A percentile compares a stretch with the other conserved stretches of the same genome.
phyloP scores from a whole-genome alignment of 805 yeast genomes.

The Myxozyma lipomycoides region DNA sequence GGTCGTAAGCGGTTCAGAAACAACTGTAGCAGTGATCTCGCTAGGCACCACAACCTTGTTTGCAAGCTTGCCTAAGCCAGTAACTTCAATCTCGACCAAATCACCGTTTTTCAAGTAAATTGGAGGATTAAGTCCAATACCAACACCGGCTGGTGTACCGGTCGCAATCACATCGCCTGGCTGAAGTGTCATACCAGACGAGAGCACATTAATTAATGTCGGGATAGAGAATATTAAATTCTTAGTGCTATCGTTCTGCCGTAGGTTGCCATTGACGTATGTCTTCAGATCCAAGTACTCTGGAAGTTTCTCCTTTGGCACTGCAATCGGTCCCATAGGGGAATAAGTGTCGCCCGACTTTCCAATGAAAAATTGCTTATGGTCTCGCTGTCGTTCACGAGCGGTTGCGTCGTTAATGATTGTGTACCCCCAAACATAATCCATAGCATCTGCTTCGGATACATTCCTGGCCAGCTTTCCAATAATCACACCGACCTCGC shows the following conservation, averaged over 20 bases:
- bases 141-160: conserved; percentile 56
- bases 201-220: conserved; percentile 44
- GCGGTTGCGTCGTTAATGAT: conserved; percentile 55
- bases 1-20: not conserved
- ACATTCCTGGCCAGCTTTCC: conserved; percentile 47
- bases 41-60: conserved; percentile 5
- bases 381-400: conserved; percentile 37
- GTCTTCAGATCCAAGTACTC: conserved; percentile 40
- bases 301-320: conserved; percentile 30
- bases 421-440: conserved; percentile 49
- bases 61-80: conserved; percentile 16
- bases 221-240: conserved; percentile 49
- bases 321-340: conserved; percentile 24
- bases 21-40: not conserved
- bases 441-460: conserved; percentile 42
- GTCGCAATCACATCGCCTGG: conserved; percentile 54
- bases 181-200: conserved; percentile 48
- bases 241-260: conserved; percentile 45
- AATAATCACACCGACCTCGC: conserved; percentile 52
- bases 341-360: conserved; percentile 19
- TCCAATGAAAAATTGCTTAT: conserved; percentile 19
- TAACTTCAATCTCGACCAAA: conserved; percentile 37
- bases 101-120: conserved; percentile 46
- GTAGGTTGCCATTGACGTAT: conserved; percentile 46
- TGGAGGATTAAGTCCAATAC: conserved; percentile 44